These are phyloP conservation scores for Phytophthora colocasiae DNA, from an alignment of 352 stramenopile genomes.

Conservation along the genomic window DNA sequence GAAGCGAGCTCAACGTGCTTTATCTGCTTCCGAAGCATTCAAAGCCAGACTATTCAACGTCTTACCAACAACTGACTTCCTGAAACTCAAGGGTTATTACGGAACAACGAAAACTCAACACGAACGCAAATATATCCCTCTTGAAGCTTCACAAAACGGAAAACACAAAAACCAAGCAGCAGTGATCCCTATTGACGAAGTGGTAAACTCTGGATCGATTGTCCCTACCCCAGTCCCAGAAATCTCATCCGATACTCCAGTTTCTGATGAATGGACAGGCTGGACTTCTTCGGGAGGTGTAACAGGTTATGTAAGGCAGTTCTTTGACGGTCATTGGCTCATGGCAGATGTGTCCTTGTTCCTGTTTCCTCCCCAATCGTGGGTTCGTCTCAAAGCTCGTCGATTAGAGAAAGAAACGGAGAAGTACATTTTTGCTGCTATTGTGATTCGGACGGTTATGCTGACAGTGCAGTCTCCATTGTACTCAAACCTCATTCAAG, in stretches of 20 bases:
- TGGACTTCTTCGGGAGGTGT: slow-evolving; percentile 23
- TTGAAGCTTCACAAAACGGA: slow-evolving; percentile 10
- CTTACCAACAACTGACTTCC: slow-evolving; percentile 67
- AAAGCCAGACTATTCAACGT: slow-evolving; percentile 67
- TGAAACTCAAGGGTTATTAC: slow-evolving; percentile 71
- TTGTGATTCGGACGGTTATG: slow-evolving; percentile 79
- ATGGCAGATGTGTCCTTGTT: slow-evolving; percentile 84
- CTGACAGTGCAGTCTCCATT: slow-evolving; percentile 80
- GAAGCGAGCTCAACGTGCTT: slow-evolving; percentile 63
- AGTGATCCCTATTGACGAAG: slow-evolving; percentile 32
- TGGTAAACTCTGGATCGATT: neutral
- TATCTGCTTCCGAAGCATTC: slow-evolving; percentile 67
- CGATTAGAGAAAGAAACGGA: slow-evolving; percentile 83
- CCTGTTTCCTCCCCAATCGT: slow-evolving; percentile 74
- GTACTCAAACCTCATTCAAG: slow-evolving; percentile 81
- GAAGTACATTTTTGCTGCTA: slow-evolving; percentile 85
- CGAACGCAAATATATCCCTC: slow-evolving; percentile 31
- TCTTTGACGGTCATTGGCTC: slow-evolving; percentile 76
- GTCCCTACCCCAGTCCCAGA: slow-evolving; percentile 7
- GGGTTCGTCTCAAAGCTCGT: slow-evolving; percentile 71
- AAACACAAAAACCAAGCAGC: slow-evolving; percentile 32
- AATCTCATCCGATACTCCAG: slow-evolving; percentile 16
- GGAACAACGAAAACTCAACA: slow-evolving; percentile 29
- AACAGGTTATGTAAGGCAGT: slow-evolving; percentile 49
- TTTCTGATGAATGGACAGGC: slow-evolving; percentile 31